A percentile compares a stretch with the other conserved stretches of the same genome.
Evolutionary conservation across 2,329 filamentous ascomycete genomes (phyloP).

Genomic region (Cadophora sp.): DNA sequence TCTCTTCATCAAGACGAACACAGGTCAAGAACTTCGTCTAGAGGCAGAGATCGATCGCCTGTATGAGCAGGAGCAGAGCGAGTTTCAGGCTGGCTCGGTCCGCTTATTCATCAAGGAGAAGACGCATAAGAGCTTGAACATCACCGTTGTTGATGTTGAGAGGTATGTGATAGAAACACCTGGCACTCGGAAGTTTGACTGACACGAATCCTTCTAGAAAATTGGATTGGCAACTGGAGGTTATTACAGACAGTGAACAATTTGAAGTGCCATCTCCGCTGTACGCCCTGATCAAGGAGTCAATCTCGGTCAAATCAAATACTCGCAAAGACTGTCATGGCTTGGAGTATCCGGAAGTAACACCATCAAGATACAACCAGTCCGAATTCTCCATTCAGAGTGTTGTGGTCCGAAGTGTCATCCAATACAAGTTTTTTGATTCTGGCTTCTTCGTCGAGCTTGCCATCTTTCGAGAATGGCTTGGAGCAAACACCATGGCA

Average conservation of each 20-base stretch:
- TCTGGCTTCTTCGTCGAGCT: slow-evolving; percentile 42
- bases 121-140: slow-evolving; percentile 39
- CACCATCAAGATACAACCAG: not conserved
- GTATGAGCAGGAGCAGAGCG: slow-evolving; percentile 24
- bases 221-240: slow-evolving; percentile 43
- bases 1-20: slow-evolving; percentile 35
- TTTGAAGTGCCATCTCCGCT: slow-evolving; percentile 31
- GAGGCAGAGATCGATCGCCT: slow-evolving; percentile 41
- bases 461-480: slow-evolving; percentile 43
- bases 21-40: slow-evolving; percentile 34
- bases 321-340: slow-evolving; percentile 36
- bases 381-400: slow-evolving; percentile 29
- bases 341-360: slow-evolving; percentile 38
- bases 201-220: slow-evolving; percentile 30
- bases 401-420: slow-evolving; percentile 38
- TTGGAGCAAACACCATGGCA: slow-evolving; percentile 28
- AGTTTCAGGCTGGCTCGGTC: slow-evolving; percentile 39
- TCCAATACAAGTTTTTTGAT: slow-evolving; percentile 35
- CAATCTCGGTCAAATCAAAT: slow-evolving; percentile 29
- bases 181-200: not conserved
- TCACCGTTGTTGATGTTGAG: slow-evolving; percentile 41
- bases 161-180: slow-evolving; percentile 28
- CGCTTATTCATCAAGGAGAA: slow-evolving; percentile 35
- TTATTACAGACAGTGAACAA: slow-evolving; percentile 40
- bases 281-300: slow-evolving; percentile 32